These are phyloP conservation scores for Ceratobasidium theobromae DNA, from an alignment of 1,284 basidiomycete genomes.

Conservation along the genomic window DNA sequence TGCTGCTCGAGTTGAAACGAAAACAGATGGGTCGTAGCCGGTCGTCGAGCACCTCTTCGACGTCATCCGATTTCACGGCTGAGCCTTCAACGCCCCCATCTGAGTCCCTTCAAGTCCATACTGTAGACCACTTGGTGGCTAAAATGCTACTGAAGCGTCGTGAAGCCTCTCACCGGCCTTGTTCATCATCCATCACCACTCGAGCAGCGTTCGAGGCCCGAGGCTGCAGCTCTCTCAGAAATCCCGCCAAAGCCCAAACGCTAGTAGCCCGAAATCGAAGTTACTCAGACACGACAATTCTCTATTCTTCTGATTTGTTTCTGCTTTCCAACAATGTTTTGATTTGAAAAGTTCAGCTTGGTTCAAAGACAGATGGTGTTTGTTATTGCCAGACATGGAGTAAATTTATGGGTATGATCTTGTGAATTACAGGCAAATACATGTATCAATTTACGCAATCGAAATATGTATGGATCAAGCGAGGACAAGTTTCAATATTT, in stretches of 20 bases:
- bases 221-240: constrained; percentile 8
- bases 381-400: not conserved
- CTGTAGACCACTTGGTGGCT: constrained; percentile 11
- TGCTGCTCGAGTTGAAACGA: constrained; percentile 12
- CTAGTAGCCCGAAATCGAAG: not conserved
- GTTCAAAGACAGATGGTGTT: constrained; percentile 6
- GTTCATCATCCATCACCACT: not conserved
- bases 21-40: constrained; percentile 18
- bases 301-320: not conserved
- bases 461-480: not conserved
- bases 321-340: not conserved
- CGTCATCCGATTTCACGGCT: not conserved
- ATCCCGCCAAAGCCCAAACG: not conserved
- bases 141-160: constrained; percentile 17
- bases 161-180: not conserved
- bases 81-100: not conserved
- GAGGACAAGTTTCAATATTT: not conserved
- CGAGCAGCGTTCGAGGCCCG: constrained; percentile 12
- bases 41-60: constrained; percentile 7
- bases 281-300: not conserved
- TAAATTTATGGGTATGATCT: not conserved
- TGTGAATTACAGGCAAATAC: no score
- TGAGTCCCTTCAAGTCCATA: not conserved
- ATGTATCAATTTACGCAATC: no score
- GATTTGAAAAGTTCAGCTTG: not conserved